phyloP scores from a whole-genome alignment of 805 yeast genomes.

The Candida vaughaniae region DNA sequence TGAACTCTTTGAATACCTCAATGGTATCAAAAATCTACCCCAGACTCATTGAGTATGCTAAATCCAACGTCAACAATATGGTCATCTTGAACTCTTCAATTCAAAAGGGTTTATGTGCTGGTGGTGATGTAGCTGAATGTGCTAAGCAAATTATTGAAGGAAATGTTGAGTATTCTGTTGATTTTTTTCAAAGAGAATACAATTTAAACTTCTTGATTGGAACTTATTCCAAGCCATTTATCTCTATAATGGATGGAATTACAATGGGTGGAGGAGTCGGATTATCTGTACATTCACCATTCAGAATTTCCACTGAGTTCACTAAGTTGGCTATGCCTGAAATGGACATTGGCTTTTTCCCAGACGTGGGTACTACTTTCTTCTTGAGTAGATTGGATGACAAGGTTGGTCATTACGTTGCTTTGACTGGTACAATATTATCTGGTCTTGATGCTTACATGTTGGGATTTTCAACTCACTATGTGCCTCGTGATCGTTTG shows the following conservation, averaged over 20 bases:
- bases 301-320: conserved; percentile 88
- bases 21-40: conserved; percentile 76
- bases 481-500: conserved; percentile 65
- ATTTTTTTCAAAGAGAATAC: conserved; percentile 79
- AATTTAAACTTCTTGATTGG: conserved; percentile 75
- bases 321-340: conserved; percentile 98
- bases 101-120: conserved; percentile 86
- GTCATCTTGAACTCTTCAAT: conserved; percentile 65
- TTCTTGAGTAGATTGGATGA: conserved; percentile 82
- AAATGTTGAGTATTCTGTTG: conserved; percentile 48
- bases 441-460: conserved; percentile 78
- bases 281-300: conserved; percentile 83
- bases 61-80: conserved; percentile 61
- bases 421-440: conserved; percentile 80
- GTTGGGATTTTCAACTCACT: conserved; percentile 90
- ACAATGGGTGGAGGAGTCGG: conserved; percentile 99
- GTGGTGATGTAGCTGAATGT: conserved; percentile 89
- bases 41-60: conserved; percentile 72
- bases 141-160: conserved; percentile 57
- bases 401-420: conserved; percentile 79
- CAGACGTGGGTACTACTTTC: conserved; percentile 93
- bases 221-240: conserved; percentile 82
- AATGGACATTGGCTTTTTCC: conserved; percentile 92
- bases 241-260: conserved; percentile 86
- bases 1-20: conserved; percentile 77